These are phyloP conservation scores for Crithidia fasciculata DNA, from an alignment of 208 protist species.

Conservation along the genomic window DNA sequence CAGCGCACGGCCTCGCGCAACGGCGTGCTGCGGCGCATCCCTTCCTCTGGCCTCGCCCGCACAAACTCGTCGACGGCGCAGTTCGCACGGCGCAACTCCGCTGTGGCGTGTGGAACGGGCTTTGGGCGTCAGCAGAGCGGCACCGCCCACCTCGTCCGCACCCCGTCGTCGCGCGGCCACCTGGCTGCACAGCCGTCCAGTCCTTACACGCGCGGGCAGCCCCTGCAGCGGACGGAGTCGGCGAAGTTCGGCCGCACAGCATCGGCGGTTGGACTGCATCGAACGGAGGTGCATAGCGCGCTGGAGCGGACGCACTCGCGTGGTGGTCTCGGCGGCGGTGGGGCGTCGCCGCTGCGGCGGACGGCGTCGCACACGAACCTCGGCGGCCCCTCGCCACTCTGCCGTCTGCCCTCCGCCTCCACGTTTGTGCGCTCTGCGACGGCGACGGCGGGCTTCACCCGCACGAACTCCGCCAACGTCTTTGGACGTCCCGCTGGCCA, in stretches of 20 bases:
- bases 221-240: conserved; percentile 29
- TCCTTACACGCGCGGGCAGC: not conserved
- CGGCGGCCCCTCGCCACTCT: conserved; percentile 12
- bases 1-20: conserved; percentile 26
- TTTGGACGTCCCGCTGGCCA: not conserved
- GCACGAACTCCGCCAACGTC: conserved; percentile 1
- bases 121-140: conserved; percentile 30
- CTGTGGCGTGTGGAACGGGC: not conserved
- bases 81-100: conserved; percentile 21
- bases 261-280: not conserved
- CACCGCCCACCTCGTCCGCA: conserved; percentile 11
- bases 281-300: not conserved
- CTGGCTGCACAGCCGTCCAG: not conserved
- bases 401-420: conserved; percentile 8
- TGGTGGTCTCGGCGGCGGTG: not conserved
- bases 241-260: not conserved
- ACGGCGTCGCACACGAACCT: conserved; percentile 27
- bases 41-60: conserved; percentile 16
- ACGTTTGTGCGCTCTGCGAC: conserved; percentile 27
- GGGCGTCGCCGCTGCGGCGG: conserved; percentile 29
- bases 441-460: conserved; percentile 15
- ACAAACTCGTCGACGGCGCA: conserved; percentile 21
- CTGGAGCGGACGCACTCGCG: conserved; percentile 24
- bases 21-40: conserved; percentile 19
- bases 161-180: conserved; percentile 10